These are phyloP conservation scores for Alternaria ethzedia DNA, from an alignment of 2,329 filamentous ascomycete genomes.

Conservation along the genomic window DNA sequence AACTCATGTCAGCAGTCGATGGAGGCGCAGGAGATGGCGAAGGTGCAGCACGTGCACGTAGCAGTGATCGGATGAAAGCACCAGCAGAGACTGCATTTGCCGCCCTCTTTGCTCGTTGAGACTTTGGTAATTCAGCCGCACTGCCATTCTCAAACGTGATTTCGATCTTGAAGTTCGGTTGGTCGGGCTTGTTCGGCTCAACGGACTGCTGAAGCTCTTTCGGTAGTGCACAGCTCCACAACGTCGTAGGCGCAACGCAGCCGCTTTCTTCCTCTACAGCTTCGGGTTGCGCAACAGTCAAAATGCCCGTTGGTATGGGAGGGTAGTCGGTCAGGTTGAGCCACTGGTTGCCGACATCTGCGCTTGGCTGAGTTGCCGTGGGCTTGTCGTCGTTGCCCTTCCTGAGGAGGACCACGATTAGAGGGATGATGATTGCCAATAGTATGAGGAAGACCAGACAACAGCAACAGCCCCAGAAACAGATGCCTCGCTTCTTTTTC, in stretches of 20 bases:
- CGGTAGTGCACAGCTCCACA: constrained; percentile 88
- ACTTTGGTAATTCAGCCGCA: constrained; percentile 21
- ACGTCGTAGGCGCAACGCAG: constrained; percentile 73
- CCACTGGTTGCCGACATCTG: constrained; percentile 58
- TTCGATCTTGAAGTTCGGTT: constrained; percentile 81
- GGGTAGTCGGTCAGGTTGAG: constrained; percentile 87
- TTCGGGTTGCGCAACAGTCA: constrained; percentile 77
- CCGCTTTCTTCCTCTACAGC: constrained; percentile 67
- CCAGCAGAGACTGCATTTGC: constrained; percentile 61
- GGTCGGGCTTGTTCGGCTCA: constrained; percentile 67
- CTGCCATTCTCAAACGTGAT: constrained; percentile 68
- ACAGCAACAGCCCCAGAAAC: constrained; percentile 45
- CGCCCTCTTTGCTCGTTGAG: constrained; percentile 57
- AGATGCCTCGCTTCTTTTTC: constrained; percentile 39
- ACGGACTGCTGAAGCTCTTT: constrained; percentile 74
- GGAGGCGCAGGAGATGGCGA: constrained; percentile 65
- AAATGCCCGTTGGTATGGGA: constrained; percentile 81
- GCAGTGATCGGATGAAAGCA: constrained; percentile 42
- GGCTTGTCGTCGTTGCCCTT: constrained; percentile 48
- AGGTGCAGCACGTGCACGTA: constrained; percentile 36
- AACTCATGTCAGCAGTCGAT: constrained; percentile 72
- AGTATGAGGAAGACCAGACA: constrained; percentile 44
- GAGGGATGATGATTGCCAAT: constrained; percentile 49
- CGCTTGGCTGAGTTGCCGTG: constrained; percentile 21
- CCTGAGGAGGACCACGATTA: constrained; percentile 44